Evolutionary conservation across 495 filamentous ascomycete species (phyloP).

Genomic region (Xylaria palmicola): DNA sequence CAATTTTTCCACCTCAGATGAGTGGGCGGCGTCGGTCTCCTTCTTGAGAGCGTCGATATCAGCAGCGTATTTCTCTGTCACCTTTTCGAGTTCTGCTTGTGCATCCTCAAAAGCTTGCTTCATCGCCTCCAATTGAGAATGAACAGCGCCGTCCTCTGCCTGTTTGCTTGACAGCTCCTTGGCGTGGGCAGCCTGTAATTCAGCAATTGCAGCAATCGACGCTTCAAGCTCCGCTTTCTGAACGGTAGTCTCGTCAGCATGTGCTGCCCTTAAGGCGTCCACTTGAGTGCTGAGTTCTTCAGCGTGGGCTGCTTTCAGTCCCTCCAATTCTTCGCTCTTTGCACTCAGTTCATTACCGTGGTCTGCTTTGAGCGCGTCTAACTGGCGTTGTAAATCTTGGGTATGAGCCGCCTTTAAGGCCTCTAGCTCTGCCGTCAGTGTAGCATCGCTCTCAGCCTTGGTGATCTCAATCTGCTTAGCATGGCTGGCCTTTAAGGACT

Average conservation of each 20-base stretch:
- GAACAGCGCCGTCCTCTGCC: constrained; percentile 25
- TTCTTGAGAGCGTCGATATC: constrained; percentile 43
- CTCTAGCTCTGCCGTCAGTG: constrained; percentile 41
- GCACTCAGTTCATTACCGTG: constrained; percentile 35
- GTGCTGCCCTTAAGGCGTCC: constrained; percentile 23
- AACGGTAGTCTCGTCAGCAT: constrained; percentile 10
- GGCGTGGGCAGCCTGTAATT: constrained; percentile 25
- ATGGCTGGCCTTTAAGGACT: constrained; percentile 48
- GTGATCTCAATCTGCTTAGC: constrained; percentile 44
- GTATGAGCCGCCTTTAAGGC: constrained; percentile 40
- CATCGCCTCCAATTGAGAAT: constrained; percentile 30
- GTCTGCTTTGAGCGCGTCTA: constrained; percentile 38
- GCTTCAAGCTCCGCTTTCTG: constrained; percentile 22
- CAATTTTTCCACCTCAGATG: constrained; percentile 49
- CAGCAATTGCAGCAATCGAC: constrained; percentile 28
- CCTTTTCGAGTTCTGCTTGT: constrained; percentile 41
- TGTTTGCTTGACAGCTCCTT: constrained; percentile 29
- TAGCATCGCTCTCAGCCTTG: constrained; percentile 38
- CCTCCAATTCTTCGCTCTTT: constrained; percentile 22
- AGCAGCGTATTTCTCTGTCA: constrained; percentile 35
- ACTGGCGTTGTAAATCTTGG: constrained; percentile 29
- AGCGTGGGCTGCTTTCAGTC: constrained; percentile 25
- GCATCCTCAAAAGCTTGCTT: constrained; percentile 32
- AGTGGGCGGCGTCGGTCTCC: constrained; percentile 44
- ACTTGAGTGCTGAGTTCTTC: constrained; percentile 34